Evolutionary conservation across 768 basidiomycete species (phyloP).

Genomic region (Russula virescens): DNA sequence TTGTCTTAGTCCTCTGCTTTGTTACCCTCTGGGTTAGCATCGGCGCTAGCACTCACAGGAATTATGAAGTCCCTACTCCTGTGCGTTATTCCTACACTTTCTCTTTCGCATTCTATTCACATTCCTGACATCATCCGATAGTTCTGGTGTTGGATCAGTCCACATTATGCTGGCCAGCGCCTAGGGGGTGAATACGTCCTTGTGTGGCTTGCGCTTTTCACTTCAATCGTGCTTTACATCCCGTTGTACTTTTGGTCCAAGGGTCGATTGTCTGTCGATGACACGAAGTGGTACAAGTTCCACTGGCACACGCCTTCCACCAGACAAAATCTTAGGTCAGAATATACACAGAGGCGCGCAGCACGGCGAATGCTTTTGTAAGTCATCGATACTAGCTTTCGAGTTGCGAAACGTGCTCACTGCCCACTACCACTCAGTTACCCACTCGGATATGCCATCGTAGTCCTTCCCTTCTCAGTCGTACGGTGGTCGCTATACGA

Average conservation of each 20-base stretch:
- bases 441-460: too few relatives aligned
- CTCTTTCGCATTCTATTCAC: neutral
- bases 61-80: constrained; percentile 35
- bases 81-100: constrained; percentile 17
- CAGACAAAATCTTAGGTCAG: too few relatives aligned
- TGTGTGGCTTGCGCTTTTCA: constrained; percentile 36
- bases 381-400: too few relatives aligned
- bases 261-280: constrained; percentile 32
- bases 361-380: too few relatives aligned
- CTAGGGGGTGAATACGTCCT: too few relatives aligned
- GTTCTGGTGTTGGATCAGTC: too few relatives aligned
- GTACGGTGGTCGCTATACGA: too few relatives aligned
- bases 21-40: too few relatives aligned
- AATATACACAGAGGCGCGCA: too few relatives aligned
- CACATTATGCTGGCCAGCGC: too few relatives aligned
- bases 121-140: neutral
- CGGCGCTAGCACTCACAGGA: neutral
- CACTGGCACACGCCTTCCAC: neutral
- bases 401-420: neutral
- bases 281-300: constrained; percentile 34
- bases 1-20: neutral
- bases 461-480: too few relatives aligned
- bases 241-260: constrained; percentile 35
- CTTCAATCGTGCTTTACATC: constrained; percentile 34
- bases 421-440: too few relatives aligned